Conservation (phyloP, 139 green algal species). For the Diplosphaera chodatii region DNA sequence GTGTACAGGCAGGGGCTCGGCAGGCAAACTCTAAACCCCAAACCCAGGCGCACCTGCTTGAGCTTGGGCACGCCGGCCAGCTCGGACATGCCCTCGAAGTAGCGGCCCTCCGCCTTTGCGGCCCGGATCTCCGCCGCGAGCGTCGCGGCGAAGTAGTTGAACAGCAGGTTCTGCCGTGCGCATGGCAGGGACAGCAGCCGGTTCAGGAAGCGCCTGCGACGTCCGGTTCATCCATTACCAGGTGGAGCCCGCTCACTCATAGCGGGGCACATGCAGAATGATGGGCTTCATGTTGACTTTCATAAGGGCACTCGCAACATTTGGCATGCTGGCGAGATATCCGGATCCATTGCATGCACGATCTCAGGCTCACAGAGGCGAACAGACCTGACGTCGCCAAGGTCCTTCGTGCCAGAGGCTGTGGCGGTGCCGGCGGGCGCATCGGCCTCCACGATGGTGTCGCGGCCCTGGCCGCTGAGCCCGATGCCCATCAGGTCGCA, state of each 20-base stretch:
- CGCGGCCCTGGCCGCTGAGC: constrained; percentile 11
- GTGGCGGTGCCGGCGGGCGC: neutral
- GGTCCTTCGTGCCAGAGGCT: constrained; percentile 25
- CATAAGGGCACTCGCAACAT: too few species aligned
- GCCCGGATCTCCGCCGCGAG: constrained; percentile 59
- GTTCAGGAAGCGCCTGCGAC: constrained; percentile 73
- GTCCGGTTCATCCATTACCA: too few species aligned
- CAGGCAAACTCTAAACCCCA: too few species aligned
- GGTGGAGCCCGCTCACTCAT: too few species aligned
- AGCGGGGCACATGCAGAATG: too few species aligned
- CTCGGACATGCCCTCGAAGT: constrained; percentile 59
- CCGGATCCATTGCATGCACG: too few species aligned
- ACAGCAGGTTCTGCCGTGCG: constrained; percentile 73
- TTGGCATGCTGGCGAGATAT: too few species aligned
- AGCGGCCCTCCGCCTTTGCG: constrained; percentile 53
- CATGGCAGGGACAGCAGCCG: constrained; percentile 72
- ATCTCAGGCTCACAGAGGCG: too few species aligned
- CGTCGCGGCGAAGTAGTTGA: constrained; percentile 66
- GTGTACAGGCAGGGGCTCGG: too few species aligned
- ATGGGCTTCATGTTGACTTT: too few species aligned
- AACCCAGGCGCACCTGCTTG: too few species aligned
- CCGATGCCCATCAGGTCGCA: constrained; percentile 66
- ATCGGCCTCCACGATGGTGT: constrained; percentile 47
- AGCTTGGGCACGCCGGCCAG: constrained; percentile 21
- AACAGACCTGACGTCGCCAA: constrained; percentile 63